Evolutionary conservation across 176 grass and related monocot genomes (phyloP), one percentile per base, ranked within the genome.

Genomic region (Alopecurus myosuroides): DNA sequence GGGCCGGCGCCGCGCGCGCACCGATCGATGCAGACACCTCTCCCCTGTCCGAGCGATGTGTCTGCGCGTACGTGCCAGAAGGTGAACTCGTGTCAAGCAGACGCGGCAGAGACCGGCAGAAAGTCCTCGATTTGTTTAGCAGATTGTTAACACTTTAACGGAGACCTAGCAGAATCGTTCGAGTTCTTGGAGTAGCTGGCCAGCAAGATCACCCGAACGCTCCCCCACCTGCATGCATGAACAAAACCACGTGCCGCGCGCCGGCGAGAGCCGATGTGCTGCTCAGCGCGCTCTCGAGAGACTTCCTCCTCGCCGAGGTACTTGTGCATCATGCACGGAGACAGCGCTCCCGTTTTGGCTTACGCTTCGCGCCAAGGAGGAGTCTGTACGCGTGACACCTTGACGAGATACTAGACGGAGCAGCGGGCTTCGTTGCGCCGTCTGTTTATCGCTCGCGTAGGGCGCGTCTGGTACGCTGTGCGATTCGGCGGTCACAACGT

Each of bases 111-210:
- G 13, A 15, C 33, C 46, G 4, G 71, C 70, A 11, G 70, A 48
- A 77, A 77, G 52, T 17, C 22, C 1, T 6, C 7, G 77, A 28
- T 62, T 45, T 45, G 39, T 44, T 71, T 70, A 20, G 37, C 23
- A 11, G 4, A 61, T 28, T 28, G 22, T 17, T 74, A 29, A 44
- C 41, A 44, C 41, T 44, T 44, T 11, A 44, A 33, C 35, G 11
- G 44, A 35, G 74, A n/a, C 33, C 74, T 7, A 25, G 19, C 31
- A 28, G 34, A 37, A 69, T 78, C 55, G 76, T 60, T 28, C 9
- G 18, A 41, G 39, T 78, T 82, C 72, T 11, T 26, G 31, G 39
- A 20, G 78, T 82, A 86, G 88, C 83, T 90, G 71, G 76, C 78
- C 88, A 78, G 44, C 41, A 3, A 12, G n/a, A n/a, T n/a, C 66